Base-by-base conservation (phyloP, 352 stramenopile species). In the Peronospora belbahrii region DNA sequence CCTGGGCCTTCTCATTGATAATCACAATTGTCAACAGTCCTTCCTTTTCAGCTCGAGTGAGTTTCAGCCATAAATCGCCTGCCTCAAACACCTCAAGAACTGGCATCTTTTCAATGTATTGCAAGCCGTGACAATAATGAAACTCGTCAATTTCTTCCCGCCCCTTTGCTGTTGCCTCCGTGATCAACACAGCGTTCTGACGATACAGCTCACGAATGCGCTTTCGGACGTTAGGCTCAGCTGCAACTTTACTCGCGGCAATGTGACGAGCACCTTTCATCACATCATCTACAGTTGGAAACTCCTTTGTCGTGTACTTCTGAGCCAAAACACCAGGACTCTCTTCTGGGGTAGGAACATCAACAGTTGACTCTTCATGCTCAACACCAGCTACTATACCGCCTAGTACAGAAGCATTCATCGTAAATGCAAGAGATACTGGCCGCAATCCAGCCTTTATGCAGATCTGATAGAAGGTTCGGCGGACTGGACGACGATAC, bases 191-290 rank as follows among this genome's bases (percentile, higher is more conserved):
- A 11, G 82, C 81, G 14, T 87, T 73, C 24, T 87, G 81, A 9
- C 78, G 77, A 35, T 87, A 95, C 24, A 90, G 46, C n/a, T 92
- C 78, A 27, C 83, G 83, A 27, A 95, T 84, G 22, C 63, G 78
- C 41, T 88, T 89, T 18, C 81, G 81, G 2, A 95, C 67, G 31
- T 93, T 91, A 7, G 83, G 83, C 39, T 95, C 83, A 0, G 77
- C 75, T 10, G 81, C 81, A 44, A 95, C 72, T 46, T 91, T 83
- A 30, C 65, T 84, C n/a, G 83, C 83, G 13, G 78, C 81, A 51
- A 95, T 88, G 48, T 95, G 83, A n/a, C 83, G 74, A 9, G 81
- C 83, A 18, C 81, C 83, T 53, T 89, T 88, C 74, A 95, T 87
- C 5, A 93, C 83, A 36, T 93, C 80, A 47, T 91, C 75, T 2